Conservation (phyloP, 2,329 filamentous ascomycete genomes). For the Aspergillus fischeri region DNA sequence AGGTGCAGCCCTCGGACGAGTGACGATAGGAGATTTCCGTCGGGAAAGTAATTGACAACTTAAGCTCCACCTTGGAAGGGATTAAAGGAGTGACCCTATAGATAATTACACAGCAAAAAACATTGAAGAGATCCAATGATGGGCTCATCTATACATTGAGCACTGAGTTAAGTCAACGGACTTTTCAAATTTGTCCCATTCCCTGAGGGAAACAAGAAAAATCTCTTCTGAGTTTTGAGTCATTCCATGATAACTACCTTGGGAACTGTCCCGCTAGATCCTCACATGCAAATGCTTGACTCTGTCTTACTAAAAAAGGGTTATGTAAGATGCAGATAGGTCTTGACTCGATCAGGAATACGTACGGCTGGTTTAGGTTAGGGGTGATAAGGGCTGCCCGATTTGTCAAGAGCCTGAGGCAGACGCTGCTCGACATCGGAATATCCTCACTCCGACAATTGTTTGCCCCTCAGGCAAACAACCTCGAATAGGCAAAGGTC, state of each 20-base stretch:
- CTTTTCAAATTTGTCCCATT: background rate
- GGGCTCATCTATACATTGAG: background rate
- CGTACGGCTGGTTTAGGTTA: background rate
- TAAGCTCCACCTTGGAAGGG: background rate
- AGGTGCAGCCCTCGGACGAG: conserved; percentile 5
- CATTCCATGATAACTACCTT: background rate
- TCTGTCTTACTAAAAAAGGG: background rate
- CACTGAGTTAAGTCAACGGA: background rate
- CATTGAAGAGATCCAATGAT: background rate
- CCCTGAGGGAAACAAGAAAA: background rate
- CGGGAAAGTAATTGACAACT: conserved; percentile 7
- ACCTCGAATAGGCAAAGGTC: conserved; percentile 20
- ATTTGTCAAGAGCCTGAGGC: background rate
- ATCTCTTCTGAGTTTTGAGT: background rate
- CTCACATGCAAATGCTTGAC: background rate
- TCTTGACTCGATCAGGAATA: background rate
- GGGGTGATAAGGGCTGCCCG: background rate
- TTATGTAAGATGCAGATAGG: background rate
- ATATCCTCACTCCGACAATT: background rate
- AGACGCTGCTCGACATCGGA: background rate
- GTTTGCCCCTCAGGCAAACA: conserved; percentile 1
- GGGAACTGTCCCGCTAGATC: background rate
- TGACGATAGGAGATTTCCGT: conserved; percentile 3
- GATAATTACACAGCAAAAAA: background rate
- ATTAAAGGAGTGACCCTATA: background rate